Conservation (phyloP, 768 basidiomycete species). For the Phlebiopsis gigantea region DNA sequence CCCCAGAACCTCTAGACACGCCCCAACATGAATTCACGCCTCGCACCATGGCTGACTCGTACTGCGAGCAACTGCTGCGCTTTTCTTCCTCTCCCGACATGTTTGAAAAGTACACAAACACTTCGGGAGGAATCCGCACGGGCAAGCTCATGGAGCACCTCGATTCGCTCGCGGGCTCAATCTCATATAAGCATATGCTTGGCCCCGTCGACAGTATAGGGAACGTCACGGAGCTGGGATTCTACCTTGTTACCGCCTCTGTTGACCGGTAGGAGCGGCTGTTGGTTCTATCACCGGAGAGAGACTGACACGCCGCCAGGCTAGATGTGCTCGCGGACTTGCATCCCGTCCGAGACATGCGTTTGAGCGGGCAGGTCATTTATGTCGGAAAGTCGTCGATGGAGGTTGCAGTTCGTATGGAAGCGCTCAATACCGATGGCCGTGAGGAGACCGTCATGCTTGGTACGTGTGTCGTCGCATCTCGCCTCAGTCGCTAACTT, state of each 20-base stretch:
- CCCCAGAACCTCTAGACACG: conserved; percentile 13
- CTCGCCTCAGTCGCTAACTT: neutral
- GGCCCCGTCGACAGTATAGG: conserved; percentile 41
- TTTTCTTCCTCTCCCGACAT: conserved; percentile 55
- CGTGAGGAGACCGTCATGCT: conserved; percentile 60
- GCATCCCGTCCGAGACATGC: conserved; percentile 57
- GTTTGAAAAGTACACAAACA: conserved; percentile 68
- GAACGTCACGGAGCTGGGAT: conserved; percentile 56
- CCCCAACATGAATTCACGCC: conserved; percentile 26
- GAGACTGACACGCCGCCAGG: conserved; percentile 26
- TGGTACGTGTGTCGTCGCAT: conserved; percentile 31
- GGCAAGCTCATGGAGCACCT: conserved; percentile 78
- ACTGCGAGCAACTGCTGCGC: conserved; percentile 59
- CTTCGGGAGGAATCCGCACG: conserved; percentile 62
- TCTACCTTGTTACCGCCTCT: conserved; percentile 81
- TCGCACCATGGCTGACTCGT: conserved; percentile 66
- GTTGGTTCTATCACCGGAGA: neutral
- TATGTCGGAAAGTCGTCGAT: conserved; percentile 73
- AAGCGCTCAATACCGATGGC: conserved; percentile 44
- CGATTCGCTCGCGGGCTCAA: conserved; percentile 81
- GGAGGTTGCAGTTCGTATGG: conserved; percentile 87
- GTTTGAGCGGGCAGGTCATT: conserved; percentile 77
- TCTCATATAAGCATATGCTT: conserved; percentile 79
- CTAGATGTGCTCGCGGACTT: conserved; percentile 64
- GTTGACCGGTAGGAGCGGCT: conserved; percentile 55